A percentile compares a stretch with the other conserved stretches of the same genome.
Evolutionary conservation across 1,139 yeast genomes (phyloP).

Genomic region (Yamadazyma mexicana): DNA sequence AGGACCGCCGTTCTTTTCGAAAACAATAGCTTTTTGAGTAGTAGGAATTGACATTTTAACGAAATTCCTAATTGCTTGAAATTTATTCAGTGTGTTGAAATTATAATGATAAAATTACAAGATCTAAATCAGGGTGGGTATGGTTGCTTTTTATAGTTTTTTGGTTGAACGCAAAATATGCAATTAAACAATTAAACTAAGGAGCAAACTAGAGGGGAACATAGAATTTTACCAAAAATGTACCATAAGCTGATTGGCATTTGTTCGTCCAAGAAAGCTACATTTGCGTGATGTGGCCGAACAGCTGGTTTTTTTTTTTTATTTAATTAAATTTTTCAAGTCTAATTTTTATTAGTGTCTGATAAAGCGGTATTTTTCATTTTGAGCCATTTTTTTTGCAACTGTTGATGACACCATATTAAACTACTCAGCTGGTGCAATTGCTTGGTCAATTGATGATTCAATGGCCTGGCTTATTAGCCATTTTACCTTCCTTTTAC

Average conservation of each 20-base stretch:
- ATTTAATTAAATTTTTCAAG: background rate
- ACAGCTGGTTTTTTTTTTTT: background rate
- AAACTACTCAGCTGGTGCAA: no score
- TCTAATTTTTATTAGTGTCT: background rate
- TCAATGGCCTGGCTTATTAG: no score
- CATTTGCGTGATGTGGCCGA: conserved; percentile 2
- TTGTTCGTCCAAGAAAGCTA: background rate
- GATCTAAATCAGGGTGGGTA: conserved; percentile 8
- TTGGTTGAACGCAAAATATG: no score
- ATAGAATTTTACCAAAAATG: background rate
- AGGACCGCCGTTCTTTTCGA: conserved; percentile 41
- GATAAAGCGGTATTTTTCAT: no score
- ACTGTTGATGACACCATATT: conserved; percentile 3
- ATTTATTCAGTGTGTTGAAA: conserved; percentile 8
- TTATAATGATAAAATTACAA: conserved; percentile 2
- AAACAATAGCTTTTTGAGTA: conserved; percentile 40
- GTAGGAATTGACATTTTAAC: conserved; percentile 28
- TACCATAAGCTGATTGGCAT: conserved; percentile 5
- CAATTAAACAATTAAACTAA: no score
- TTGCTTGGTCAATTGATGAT: no score
- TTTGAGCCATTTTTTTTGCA: background rate
- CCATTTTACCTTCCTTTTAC: no score
- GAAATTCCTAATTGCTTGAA: conserved; percentile 6
- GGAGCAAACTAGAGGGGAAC: conserved; percentile 4
- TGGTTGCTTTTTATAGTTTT: conserved; percentile 6